phyloP scores from a whole-genome alignment of 768 basidiomycete genomes.

The Kwoniella newhampshirensis region DNA sequence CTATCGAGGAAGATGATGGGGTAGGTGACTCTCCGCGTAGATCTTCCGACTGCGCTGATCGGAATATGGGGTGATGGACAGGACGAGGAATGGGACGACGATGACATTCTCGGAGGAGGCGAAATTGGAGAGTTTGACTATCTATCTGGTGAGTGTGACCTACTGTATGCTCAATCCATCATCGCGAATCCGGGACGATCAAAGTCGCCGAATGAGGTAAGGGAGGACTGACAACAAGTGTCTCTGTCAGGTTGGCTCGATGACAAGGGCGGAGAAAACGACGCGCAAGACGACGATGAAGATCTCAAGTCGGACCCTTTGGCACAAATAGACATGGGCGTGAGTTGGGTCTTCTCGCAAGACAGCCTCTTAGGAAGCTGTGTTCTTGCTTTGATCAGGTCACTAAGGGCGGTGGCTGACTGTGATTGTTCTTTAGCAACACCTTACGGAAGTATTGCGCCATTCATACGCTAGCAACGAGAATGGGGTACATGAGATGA shows the following conservation, averaged over 20 bases:
- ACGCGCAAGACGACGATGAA: slow-evolving; percentile 74
- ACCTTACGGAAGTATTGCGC: slow-evolving; percentile 47
- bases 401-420: neutral
- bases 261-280: slow-evolving; percentile 73
- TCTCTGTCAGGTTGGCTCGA: slow-evolving; percentile 53
- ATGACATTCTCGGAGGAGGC: slow-evolving; percentile 61
- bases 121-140: slow-evolving; percentile 75
- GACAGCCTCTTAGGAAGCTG: too few species aligned
- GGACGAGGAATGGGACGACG: slow-evolving; percentile 93
- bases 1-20: slow-evolving; percentile 56
- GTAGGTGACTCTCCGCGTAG: slow-evolving; percentile 20
- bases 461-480: slow-evolving; percentile 49
- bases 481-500: slow-evolving; percentile 48
- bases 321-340: slow-evolving; percentile 78
- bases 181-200: neutral
- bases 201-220: neutral
- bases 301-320: slow-evolving; percentile 84
- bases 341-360: slow-evolving; percentile 48
- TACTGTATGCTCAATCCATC: neutral
- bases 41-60: slow-evolving; percentile 8
- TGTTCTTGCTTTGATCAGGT: too few species aligned
- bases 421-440: slow-evolving; percentile 33
- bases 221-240: neutral
- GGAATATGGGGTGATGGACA: too few species aligned
- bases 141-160: slow-evolving; percentile 60